phyloP scores from a whole-genome alignment of 2,329 filamentous ascomycete species.

The Elsinoe necatrix region DNA sequence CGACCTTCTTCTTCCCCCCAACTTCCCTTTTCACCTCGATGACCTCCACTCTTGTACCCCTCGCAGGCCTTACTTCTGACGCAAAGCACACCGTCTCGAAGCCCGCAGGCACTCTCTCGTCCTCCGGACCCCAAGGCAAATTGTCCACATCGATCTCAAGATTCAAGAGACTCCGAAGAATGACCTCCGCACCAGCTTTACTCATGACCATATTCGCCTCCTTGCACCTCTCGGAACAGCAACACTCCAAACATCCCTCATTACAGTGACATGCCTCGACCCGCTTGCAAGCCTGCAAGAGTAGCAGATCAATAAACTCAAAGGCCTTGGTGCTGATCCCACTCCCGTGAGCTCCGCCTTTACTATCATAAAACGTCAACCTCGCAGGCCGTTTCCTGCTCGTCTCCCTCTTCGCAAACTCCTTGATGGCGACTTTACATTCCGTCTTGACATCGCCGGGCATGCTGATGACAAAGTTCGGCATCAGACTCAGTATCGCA shows the following conservation, averaged over 20 bases:
- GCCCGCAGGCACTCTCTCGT: slow-evolving; percentile 55
- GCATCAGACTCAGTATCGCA: slow-evolving; percentile 75
- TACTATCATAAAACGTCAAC: slow-evolving; percentile 90
- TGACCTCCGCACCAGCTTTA: slow-evolving; percentile 76
- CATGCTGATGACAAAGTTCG: slow-evolving; percentile 81
- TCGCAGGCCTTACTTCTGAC: slow-evolving; percentile 50
- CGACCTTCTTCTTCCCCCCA: slow-evolving; percentile 23
- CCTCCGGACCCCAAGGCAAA: slow-evolving; percentile 78
- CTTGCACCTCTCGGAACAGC: slow-evolving; percentile 74
- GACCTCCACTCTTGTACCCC: slow-evolving; percentile 34
- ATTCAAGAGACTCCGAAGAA: slow-evolving; percentile 67
- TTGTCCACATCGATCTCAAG: slow-evolving; percentile 71
- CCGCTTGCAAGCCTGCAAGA: slow-evolving; percentile 65
- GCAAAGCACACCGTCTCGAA: slow-evolving; percentile 78
- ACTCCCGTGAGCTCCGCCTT: slow-evolving; percentile 72
- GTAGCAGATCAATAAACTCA: slow-evolving; percentile 74
- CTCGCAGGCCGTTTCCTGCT: slow-evolving; percentile 74
- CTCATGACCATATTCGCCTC: slow-evolving; percentile 88
- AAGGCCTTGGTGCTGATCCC: slow-evolving; percentile 91
- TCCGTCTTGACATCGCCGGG: slow-evolving; percentile 90
- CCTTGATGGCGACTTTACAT: slow-evolving; percentile 82
- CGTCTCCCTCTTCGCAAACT: slow-evolving; percentile 65
- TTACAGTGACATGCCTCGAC: slow-evolving; percentile 69
- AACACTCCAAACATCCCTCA: slow-evolving; percentile 82
- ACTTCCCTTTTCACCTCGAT: slow-evolving; percentile 33